A percentile compares a stretch with the other conserved stretches of the same genome.
phyloP scores from a whole-genome alignment of 768 basidiomycete genomes.

The Mrakia blollopis region DNA sequence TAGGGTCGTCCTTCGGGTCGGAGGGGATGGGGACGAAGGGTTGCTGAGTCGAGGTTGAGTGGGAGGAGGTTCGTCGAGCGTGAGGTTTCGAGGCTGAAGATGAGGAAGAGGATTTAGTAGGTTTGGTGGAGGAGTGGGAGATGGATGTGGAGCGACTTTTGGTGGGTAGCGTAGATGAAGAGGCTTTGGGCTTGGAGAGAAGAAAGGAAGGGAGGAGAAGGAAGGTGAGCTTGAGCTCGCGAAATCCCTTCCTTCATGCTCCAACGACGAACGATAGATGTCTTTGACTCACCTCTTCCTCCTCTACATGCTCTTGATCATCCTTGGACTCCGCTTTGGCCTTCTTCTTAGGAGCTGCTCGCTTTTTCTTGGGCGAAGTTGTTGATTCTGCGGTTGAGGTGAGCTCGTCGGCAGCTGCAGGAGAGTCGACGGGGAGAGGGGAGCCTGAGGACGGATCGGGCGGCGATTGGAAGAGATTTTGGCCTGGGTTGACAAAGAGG shows the following conservation, averaged over 20 bases:
- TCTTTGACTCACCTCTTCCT: not conserved
- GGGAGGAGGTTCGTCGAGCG: not conserved
- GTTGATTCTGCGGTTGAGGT: too few species aligned
- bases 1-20: not conserved
- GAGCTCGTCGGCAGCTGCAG: not conserved
- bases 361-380: not conserved
- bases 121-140: not conserved
- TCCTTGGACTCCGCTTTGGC: not conserved
- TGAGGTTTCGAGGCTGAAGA: not conserved
- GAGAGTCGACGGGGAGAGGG: not conserved
- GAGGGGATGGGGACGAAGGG: slow-evolving; percentile 4
- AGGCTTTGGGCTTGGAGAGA: not conserved
- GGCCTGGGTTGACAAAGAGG: not conserved
- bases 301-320: not conserved
- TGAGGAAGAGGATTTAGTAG: not conserved
- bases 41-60: not conserved
- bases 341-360: slow-evolving; percentile 11
- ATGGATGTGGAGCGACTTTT: not conserved
- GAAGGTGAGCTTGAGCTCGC: not conserved
- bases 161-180: not conserved
- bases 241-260: not conserved
- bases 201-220: not conserved
- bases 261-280: not conserved
- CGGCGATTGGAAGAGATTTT: not conserved
- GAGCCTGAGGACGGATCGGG: not conserved